Percentiles rank a stretch among this genome's conserved stretches.
These are phyloP conservation scores for Pseudisothecium myosuroides DNA, from an alignment of 225 moss, liverwort and hornwort species.

Conservation along the genomic window DNA sequence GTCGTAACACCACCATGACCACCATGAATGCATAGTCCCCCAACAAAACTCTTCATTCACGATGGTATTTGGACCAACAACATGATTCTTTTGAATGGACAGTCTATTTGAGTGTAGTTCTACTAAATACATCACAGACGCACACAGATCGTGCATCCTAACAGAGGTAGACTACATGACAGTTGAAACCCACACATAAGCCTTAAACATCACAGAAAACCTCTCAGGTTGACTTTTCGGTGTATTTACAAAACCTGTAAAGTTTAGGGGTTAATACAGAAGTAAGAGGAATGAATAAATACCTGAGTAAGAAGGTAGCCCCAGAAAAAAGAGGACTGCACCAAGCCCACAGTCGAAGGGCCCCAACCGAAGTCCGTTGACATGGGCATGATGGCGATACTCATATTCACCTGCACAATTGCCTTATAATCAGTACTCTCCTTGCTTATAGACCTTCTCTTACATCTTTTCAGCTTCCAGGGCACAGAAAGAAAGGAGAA, in stretches of 20 bases:
- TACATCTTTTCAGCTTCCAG: background rate
- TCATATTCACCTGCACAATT: constrained; percentile 84
- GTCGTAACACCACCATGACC: too few relatives aligned
- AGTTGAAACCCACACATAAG: background rate
- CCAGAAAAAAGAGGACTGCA: constrained; percentile 99
- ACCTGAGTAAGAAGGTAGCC: constrained; percentile 99
- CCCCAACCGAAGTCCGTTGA: constrained; percentile 80
- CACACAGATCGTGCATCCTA: background rate
- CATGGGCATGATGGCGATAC: constrained; percentile 96
- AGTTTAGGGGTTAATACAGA: background rate
- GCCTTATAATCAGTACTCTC: background rate
- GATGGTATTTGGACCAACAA: too few relatives aligned
- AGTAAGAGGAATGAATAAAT: background rate
- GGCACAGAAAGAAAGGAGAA: background rate
- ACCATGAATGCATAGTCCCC: too few relatives aligned
- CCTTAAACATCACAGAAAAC: background rate
- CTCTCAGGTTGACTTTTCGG: too few relatives aligned
- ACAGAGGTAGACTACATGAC: background rate
- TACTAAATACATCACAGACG: background rate
- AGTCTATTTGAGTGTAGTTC: too few relatives aligned
- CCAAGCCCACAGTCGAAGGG: constrained; percentile 79
- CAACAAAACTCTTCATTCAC: too few relatives aligned
- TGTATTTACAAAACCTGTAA: background rate
- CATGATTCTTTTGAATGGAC: too few relatives aligned
- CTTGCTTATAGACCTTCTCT: background rate